Evolutionary conservation across 257 asterid genomes (phyloP), one percentile per base, ranked within the genome.

Genomic region (Solanum dulcamara): DNA sequence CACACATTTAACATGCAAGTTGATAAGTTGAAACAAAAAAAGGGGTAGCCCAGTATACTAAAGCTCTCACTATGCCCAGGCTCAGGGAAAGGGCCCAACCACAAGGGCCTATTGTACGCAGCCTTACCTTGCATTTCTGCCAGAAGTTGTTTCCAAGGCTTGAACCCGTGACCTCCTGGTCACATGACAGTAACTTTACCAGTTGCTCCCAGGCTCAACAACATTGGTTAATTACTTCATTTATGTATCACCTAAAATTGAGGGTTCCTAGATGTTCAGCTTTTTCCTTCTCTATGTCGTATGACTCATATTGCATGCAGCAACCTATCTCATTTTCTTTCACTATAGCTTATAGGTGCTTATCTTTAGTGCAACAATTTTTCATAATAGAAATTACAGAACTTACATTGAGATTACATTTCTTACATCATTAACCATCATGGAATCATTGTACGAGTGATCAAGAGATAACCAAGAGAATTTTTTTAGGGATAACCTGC

Each of bases 401-500:
- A 77, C 72, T 84, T 48, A 59, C 20, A 33, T 37, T 14, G 50
- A 71, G 64, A 20, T 71, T 64, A 57, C 44, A 10, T 48, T 64
- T 71, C 81, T 81, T 20, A 33, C 86, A 86, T 32, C 86, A 44
- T 67, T 48, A 20, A 26, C 50, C 8, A 55, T 51, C 40, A 81
- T 3, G 24, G 84, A 81, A 75, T 42, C 80, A 83, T 17, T 30
- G 80, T 32, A 85, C 59, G 44, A 15, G 20, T 9, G 80, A 67
- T 48, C 50, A 33, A 15, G 44, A 89, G 82, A 82, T 20, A 51
- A 67, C 83, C 85, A 85, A 79, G 18, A 79, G 64, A 79, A 48
- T 32, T 84, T 64, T 7, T 75, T 44, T 55, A 87, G 53, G 77
- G 82, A 86, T 60, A 87, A 96, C 99, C 98, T 91, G 98, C 92